A percentile compares a stretch with the other conserved stretches of the same genome.
These are phyloP conservation scores for Solanum raphanifolium DNA, from an alignment of 257 asterid species.

Conservation along the genomic window DNA sequence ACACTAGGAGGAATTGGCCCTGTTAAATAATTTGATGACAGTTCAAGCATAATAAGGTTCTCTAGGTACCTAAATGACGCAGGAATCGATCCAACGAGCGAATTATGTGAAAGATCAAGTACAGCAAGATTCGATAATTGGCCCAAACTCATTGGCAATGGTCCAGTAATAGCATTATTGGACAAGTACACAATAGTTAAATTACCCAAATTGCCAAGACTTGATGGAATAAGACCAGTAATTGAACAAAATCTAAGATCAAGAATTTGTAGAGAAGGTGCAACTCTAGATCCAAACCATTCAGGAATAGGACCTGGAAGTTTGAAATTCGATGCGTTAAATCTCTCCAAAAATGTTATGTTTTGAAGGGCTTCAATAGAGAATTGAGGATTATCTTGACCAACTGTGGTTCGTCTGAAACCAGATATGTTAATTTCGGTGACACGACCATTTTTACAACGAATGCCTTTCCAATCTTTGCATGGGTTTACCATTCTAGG, in stretches of 20 bases:
- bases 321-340: constrained; percentile 64
- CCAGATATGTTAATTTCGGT: constrained; percentile 64
- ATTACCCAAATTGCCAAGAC: constrained; percentile 63
- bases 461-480: constrained; percentile 54
- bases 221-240: constrained; percentile 46
- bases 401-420: constrained; percentile 61
- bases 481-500: constrained; percentile 76
- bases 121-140: constrained; percentile 37
- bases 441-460: constrained; percentile 54
- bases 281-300: constrained; percentile 60
- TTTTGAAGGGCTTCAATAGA: constrained; percentile 60
- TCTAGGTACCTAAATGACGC: constrained; percentile 19
- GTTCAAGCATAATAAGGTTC: constrained; percentile 48
- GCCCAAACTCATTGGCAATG: constrained; percentile 58
- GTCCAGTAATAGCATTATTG: constrained; percentile 48
- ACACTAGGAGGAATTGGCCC: constrained; percentile 52
- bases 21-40: constrained; percentile 56
- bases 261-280: constrained; percentile 48
- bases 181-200: constrained; percentile 55
- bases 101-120: constrained; percentile 64
- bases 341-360: constrained; percentile 44
- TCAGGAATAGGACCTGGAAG: constrained; percentile 72
- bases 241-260: constrained; percentile 75
- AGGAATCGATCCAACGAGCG: constrained; percentile 48
- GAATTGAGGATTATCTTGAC: constrained; percentile 59